A percentile compares a stretch with the other conserved stretches of the same genome.
Conservation (phyloP, 768 basidiomycete species). For the Collybia mongolica region DNA sequence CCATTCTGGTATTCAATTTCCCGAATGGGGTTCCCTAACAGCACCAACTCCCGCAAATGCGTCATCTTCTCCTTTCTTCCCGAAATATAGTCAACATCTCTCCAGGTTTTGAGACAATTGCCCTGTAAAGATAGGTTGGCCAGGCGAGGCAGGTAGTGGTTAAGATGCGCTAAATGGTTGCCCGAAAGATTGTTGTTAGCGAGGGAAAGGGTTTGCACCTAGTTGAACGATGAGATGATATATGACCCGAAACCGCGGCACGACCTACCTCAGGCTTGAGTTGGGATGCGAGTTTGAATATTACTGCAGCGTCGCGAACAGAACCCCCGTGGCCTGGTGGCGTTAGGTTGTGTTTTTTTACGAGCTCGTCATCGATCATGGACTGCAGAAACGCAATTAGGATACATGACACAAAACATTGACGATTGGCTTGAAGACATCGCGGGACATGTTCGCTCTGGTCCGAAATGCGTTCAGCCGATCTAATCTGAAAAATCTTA, state of each 20-base stretch:
- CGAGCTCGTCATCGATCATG: conserved; percentile 73
- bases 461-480: conserved; percentile 19
- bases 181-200: conserved; percentile 71
- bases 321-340: conserved; percentile 73
- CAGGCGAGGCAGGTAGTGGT: conserved; percentile 76
- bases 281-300: conserved; percentile 84
- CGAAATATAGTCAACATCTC: conserved; percentile 67
- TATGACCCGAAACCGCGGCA: background rate
- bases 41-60: conserved; percentile 68
- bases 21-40: conserved; percentile 75
- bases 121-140: conserved; percentile 79
- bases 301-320: conserved; percentile 69
- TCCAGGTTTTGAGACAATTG: conserved; percentile 68
- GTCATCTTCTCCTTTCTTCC: conserved; percentile 57
- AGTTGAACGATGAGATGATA: conserved; percentile 7
- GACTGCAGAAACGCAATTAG: conserved; percentile 44
- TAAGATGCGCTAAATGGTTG: conserved; percentile 55
- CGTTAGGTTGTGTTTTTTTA: conserved; percentile 67
- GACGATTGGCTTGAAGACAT: conserved; percentile 17
- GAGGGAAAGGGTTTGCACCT: conserved; percentile 83
- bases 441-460: conserved; percentile 14
- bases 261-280: conserved; percentile 66
- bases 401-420: conserved; percentile 16
- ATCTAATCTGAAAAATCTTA: conserved; percentile 35
- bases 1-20: conserved; percentile 57